Evolutionary conservation across 2,329 filamentous ascomycete genomes (phyloP), one percentile per base, ranked within the genome.

Genomic region (Gliomastix tumulicola): DNA sequence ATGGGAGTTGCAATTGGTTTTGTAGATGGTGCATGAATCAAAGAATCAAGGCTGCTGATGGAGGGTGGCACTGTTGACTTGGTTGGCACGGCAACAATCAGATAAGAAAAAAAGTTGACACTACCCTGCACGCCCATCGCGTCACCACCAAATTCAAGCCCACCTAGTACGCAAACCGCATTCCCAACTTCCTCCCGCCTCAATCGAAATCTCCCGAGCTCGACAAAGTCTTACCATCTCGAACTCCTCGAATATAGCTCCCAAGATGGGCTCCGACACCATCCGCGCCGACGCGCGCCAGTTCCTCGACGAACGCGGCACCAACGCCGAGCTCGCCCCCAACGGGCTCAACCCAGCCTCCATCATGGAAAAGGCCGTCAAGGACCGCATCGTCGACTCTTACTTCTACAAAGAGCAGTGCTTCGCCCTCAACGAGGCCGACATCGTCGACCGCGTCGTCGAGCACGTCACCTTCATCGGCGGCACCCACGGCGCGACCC

Each of bases 331-430:
- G 23, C 76, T 94, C 17, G 82, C 92, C 44, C 88, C 78, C 41
- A 82, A 90, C 57, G 88, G 88, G 42, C 83, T 94, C 53, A 96
- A 96, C 65, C 90, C 90, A 1, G 86, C 88, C n/a, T 89, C 85
- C 5, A 85, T 97, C 41, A 85, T 97, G 74, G 90, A 97, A 62
- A 95, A 94, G 60, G 84, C 88, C 28, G 88, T 96, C 46, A 85
- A 86, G 55, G 92, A 98, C 63, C 88, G 92, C 55, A 96, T 98
- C 60, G 80, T 89, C 48, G 88, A 95, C 55, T 87, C 81, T 36
- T 94, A 95, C 65, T 98, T 95, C 68, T 98, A 88, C 84, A 96
- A 96, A 62, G 92, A 97, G 64, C 89, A 96, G 66, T 96, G 92
- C 59, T 98, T 97, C 63, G 92, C 85, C 30, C 73, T 98, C 46